Evolutionary conservation across 768 basidiomycete genomes (phyloP).

Genomic region (Exsudoporus frostii): DNA sequence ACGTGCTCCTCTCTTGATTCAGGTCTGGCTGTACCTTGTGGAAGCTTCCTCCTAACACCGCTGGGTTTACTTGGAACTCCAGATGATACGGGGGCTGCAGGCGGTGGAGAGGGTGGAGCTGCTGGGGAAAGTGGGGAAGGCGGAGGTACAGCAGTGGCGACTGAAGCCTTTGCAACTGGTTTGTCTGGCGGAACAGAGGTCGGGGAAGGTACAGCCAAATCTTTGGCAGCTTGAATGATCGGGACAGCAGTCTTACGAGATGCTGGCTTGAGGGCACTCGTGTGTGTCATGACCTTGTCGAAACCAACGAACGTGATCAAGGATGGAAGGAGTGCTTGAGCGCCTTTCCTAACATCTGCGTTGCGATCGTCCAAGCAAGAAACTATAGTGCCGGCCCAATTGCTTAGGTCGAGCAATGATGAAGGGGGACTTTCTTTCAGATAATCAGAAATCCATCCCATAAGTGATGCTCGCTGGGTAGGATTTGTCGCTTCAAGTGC

Average conservation of each 20-base stretch:
- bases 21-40: constrained; percentile 51
- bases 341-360: constrained; percentile 88
- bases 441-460: constrained; percentile 80
- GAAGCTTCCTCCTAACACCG: constrained; percentile 72
- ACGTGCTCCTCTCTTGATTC: constrained; percentile 40
- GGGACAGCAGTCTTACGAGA: constrained; percentile 81
- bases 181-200: constrained; percentile 30
- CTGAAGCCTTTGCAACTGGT: constrained; percentile 25
- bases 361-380: constrained; percentile 87
- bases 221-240: constrained; percentile 81
- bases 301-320: constrained; percentile 76
- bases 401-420: constrained; percentile 60
- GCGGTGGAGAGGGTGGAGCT: constrained; percentile 47
- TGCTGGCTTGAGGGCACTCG: constrained; percentile 86
- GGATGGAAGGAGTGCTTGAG: constrained; percentile 74
- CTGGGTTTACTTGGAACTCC: constrained; percentile 42
- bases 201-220: constrained; percentile 34
- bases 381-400: constrained; percentile 64
- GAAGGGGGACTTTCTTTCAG: constrained; percentile 61
- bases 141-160: constrained; percentile 21
- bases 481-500: constrained; percentile 88
- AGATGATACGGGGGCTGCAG: constrained; percentile 32
- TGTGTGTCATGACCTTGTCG: constrained; percentile 83
- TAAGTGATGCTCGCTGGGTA: constrained; percentile 72
- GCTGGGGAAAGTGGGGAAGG: constrained; percentile 29